phyloP scores from a whole-genome alignment of 345 rosid species.

The Gossypium sturtianum region DNA sequence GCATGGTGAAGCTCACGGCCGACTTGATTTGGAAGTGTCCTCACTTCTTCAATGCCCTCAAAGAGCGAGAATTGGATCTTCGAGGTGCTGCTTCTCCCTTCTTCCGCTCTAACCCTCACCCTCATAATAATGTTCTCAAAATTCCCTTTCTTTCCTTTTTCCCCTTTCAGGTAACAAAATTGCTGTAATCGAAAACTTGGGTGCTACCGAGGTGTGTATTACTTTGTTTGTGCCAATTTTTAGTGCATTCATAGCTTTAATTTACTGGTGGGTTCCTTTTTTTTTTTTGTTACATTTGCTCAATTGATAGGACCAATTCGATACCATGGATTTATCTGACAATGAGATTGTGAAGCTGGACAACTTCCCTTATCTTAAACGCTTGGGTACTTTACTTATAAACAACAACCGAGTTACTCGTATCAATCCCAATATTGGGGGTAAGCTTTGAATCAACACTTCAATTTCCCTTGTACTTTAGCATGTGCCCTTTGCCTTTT shows the following conservation, averaged over 20 bases:
- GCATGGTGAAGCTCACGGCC: conserved; percentile 95
- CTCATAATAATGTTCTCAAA: conserved; percentile 15
- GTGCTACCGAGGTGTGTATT: conserved; percentile 86
- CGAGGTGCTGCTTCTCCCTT: conserved; percentile 46
- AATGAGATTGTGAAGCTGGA: conserved; percentile 99
- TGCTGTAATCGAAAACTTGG: conserved; percentile 94
- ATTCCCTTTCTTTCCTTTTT: neutral
- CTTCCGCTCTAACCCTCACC: conserved; percentile 14
- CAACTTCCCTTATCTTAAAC: conserved; percentile 78
- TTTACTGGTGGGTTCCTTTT: neutral
- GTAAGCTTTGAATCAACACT: conserved; percentile 23
- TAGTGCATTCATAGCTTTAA: neutral
- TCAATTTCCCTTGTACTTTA: neutral
- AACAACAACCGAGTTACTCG: conserved; percentile 95
- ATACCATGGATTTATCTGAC: conserved; percentile 92
- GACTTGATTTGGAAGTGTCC: conserved; percentile 98
- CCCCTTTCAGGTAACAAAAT: conserved; percentile 70
- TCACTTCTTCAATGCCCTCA: conserved; percentile 96
- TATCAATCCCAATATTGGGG: conserved; percentile 84
- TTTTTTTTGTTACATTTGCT: conserved; percentile 8
- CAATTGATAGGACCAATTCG: conserved; percentile 84
- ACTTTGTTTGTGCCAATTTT: neutral
- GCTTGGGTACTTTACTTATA: conserved; percentile 80
- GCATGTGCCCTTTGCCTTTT: neutral
- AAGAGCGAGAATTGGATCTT: conserved; percentile 96